Base-by-base conservation (phyloP, 192 early-diverging fungal species). In the Pilobolus umbonatus region DNA sequence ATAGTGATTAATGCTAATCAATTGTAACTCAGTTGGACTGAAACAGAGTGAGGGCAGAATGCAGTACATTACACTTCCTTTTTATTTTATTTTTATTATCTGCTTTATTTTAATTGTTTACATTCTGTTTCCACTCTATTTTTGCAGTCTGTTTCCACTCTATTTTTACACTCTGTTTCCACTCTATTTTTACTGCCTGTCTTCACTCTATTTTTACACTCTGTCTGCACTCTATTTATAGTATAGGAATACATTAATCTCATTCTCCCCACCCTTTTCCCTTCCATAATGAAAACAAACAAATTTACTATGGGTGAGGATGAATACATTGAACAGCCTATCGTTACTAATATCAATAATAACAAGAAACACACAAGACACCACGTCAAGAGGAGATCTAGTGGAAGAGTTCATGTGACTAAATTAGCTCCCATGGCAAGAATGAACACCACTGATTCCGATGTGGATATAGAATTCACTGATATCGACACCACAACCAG, bases 371-470 rank as follows among this genome's bases (percentile, higher is more conserved):
- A 44, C 49, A 45, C 10, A 10, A 42, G 53, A 39, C 62, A 64
- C 22, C 62, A 64, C 50, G 62, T 64, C 35, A 64, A 64, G 46
- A 40, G 62, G 39, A 43, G 54, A 28, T 64, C 62, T 10, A 55
- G 53, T 29, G 54, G 62, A 17, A 52, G 62, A 39, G 62, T 64
- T 7, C 62, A 64, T 48, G 62, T 64, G 12, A 26, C 62, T 17
- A 64, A 64, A 19, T n/a, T 64, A 9, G 54, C 54, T 15, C 62
- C 54, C 34, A 64, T 64, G 45, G 35, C 54, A 34, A 55, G 62
- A 31, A 19, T 19, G 12, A 49, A 49, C 1, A 43, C 11, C n/a
- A 57, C 55, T 3, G 55, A 57, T 28, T 29, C 40, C 25, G 55
- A 57, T 24, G 42, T 42, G 0, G 55, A 57, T 4, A 29, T 31